Conservation (phyloP, 2,329 filamentous ascomycete species). For the Colletotrichum liriopes region DNA sequence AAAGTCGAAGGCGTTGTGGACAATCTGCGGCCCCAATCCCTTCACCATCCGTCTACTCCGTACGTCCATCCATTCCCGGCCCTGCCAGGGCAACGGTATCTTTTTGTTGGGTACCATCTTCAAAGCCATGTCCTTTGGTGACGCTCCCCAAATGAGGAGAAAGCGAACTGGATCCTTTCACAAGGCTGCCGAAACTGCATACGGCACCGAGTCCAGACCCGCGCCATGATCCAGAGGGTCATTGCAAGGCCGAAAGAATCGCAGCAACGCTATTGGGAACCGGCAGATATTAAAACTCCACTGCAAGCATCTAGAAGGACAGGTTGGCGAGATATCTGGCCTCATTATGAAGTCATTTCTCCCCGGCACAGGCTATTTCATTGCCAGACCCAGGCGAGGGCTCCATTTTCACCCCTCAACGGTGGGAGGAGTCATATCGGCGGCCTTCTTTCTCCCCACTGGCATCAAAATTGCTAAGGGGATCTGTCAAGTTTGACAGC, state of each 20-base stretch:
- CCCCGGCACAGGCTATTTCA: slow-evolving; percentile 4
- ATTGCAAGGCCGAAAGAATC: slow-evolving; percentile 21
- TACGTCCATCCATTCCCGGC: neutral
- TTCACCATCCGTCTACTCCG: neutral
- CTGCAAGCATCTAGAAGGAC: slow-evolving; percentile 6
- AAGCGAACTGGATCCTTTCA: slow-evolving; percentile 2
- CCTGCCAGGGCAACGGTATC: neutral
- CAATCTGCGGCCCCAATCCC: slow-evolving; percentile 10
- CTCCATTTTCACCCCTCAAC: slow-evolving; percentile 10
- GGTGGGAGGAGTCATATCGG: slow-evolving; percentile 23
- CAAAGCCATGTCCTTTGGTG: neutral
- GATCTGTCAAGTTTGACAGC: slow-evolving; percentile 44
- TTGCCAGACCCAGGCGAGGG: slow-evolving; percentile 6
- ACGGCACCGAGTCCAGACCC: slow-evolving; percentile 2
- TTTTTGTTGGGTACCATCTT: neutral
- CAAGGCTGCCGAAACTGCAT: slow-evolving; percentile 22
- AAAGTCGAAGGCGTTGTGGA: neutral
- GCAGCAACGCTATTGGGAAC: slow-evolving; percentile 28
- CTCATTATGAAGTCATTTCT: slow-evolving; percentile 43
- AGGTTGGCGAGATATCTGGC: slow-evolving; percentile 34
- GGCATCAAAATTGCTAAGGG: slow-evolving; percentile 37
- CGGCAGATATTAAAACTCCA: slow-evolving; percentile 23
- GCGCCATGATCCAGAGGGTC: slow-evolving; percentile 21
- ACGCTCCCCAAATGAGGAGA: neutral
- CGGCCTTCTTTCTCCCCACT: slow-evolving; percentile 20